Evolutionary conservation across 208 protist species (phyloP).

Genomic region (Vickermania ingenoplastis): DNA sequence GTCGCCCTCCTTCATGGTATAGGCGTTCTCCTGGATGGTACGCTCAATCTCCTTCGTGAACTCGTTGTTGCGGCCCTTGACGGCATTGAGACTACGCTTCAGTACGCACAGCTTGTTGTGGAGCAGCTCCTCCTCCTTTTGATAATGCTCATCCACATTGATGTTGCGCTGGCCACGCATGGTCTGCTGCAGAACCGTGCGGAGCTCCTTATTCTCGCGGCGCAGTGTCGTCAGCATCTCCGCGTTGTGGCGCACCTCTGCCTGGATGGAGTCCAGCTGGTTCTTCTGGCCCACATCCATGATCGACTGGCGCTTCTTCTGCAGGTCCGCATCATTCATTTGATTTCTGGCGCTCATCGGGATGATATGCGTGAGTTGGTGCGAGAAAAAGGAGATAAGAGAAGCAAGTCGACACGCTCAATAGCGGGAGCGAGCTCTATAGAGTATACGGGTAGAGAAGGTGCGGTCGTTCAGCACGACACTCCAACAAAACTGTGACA

Average conservation of each 20-base stretch:
- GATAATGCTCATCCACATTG: constrained; percentile 63
- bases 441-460: no score
- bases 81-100: constrained; percentile 77
- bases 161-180: constrained; percentile 46
- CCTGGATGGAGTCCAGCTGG: constrained; percentile 71
- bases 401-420: neutral
- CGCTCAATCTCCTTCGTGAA: constrained; percentile 38
- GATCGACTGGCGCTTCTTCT: constrained; percentile 60
- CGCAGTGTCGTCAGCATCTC: constrained; percentile 74
- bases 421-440: neutral
- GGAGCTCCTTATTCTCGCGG: constrained; percentile 85
- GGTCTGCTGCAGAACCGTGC: constrained; percentile 31
- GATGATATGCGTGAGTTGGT: neutral
- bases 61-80: constrained; percentile 69
- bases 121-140: constrained; percentile 62
- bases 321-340: constrained; percentile 9
- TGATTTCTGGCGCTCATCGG: neutral
- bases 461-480: no score
- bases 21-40: constrained; percentile 32
- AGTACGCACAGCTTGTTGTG: constrained; percentile 77
- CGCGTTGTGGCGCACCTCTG: constrained; percentile 78
- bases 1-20: constrained; percentile 46
- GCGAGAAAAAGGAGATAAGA: neutral
- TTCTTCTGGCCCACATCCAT: constrained; percentile 83
- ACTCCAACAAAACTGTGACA: no score